Base-by-base conservation (phyloP, 352 stramenopile species). In the Phytophthora constricta region DNA sequence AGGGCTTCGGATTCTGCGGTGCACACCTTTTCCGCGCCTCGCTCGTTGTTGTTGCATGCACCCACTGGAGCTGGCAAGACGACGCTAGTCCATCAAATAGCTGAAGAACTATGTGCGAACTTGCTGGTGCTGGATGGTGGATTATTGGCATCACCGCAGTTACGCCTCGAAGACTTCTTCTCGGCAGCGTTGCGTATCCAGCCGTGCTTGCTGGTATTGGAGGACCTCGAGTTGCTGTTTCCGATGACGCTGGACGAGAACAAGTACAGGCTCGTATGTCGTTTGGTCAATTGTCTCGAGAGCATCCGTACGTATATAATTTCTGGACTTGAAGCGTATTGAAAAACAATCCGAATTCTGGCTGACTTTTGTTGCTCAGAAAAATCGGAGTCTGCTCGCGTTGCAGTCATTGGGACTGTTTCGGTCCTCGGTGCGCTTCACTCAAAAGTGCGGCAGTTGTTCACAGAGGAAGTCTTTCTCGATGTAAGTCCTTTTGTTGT, bases 171-270 rank as follows among this genome's bases (percentile, higher is more conserved):
- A 54, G 70, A 91, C 19, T 74, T 92, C 19, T 93, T 95, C 39
- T 82, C 76, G 1, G 85, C 81, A n/a, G 84, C 80, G 3, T 33
- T 93, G 19, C 83, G 85, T 31, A 87, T 92, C 42, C 84, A 93
- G 37, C 88, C 88, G 2, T 77, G 80, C 25, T 56, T 96, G 17
- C 41, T 96, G 20, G 42, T 91, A 19, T 47, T 96, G 3, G 84
- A 94, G 55, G 79, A 95, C 34, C 62, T 96, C 1, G 88, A 96
- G 48, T 52, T 93, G 16, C 62, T 94, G 34, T 96, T 93, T 28
- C 86, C 88, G 0, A 76, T 74, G 28, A 81, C 72, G 4, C 56
- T 93, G 20, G 79, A 93, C n/a, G 86, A 89, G 49, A 76, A 64
- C 27, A 91, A 91, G 64, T 88, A 90, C 68, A 87, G 88, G 34